Evolutionary conservation across 2,329 filamentous ascomycete species (phyloP).

Genomic region (Penicillium crustosum): DNA sequence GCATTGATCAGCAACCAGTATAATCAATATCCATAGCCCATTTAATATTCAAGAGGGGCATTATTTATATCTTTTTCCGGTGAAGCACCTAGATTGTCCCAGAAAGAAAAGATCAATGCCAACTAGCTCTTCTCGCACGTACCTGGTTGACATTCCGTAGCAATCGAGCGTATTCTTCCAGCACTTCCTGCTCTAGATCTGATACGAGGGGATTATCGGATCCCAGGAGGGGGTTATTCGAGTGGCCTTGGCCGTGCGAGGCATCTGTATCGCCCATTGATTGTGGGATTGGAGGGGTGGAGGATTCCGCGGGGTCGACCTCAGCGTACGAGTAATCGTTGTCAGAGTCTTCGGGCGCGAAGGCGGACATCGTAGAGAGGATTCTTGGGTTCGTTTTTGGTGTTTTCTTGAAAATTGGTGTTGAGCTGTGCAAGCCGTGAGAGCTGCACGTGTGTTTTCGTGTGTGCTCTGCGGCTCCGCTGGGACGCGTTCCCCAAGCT

Average conservation of each 20-base stretch:
- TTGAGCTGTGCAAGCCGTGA: neutral
- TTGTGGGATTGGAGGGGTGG: slow-evolving; percentile 20
- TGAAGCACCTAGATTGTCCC: neutral
- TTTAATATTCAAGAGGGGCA: neutral
- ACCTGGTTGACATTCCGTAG: slow-evolving; percentile 91
- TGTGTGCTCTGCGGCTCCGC: slow-evolving; percentile 7
- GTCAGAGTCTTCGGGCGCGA: slow-evolving; percentile 22
- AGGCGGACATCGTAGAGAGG: slow-evolving; percentile 21
- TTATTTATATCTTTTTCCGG: neutral
- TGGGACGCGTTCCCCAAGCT: slow-evolving; percentile 4
- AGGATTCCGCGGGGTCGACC: slow-evolving; percentile 18
- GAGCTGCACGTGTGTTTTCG: neutral
- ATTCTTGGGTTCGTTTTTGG: neutral
- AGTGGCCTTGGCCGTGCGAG: slow-evolving; percentile 19
- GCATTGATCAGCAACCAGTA: neutral
- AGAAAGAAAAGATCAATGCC: neutral
- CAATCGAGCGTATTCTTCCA: slow-evolving; percentile 88
- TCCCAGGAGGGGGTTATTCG: slow-evolving; percentile 40
- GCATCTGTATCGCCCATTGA: slow-evolving; percentile 17
- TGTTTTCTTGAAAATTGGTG: neutral
- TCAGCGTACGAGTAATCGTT: slow-evolving; percentile 22
- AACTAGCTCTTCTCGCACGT: slow-evolving; percentile 14
- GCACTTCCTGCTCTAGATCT: slow-evolving; percentile 85
- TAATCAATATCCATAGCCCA: neutral
- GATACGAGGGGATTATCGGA: slow-evolving; percentile 53